These are phyloP conservation scores for Pichia sorboxylosa DNA, from an alignment of 1,139 yeast species.

Conservation along the genomic window DNA sequence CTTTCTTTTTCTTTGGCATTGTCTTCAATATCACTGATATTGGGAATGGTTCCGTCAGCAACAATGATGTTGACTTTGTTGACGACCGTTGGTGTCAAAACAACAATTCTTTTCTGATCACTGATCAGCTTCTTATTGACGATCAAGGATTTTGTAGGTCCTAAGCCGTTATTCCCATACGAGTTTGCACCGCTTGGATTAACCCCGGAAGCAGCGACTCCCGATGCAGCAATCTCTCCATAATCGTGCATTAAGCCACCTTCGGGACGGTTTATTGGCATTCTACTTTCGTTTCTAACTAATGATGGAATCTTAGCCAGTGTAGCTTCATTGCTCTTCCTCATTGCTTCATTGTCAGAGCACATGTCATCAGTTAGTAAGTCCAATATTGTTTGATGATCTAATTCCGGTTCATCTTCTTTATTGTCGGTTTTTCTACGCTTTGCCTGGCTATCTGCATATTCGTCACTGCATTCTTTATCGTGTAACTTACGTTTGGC, in stretches of 20 bases:
- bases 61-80: neutral
- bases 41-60: neutral
- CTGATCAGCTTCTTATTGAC: slow-evolving; percentile 40
- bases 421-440: too few relatives aligned
- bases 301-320: too few relatives aligned
- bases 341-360: too few relatives aligned
- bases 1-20: slow-evolving; percentile 5
- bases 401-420: too few relatives aligned
- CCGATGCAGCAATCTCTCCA: slow-evolving; percentile 69
- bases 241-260: slow-evolving; percentile 20
- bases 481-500: too few relatives aligned
- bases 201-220: slow-evolving; percentile 34
- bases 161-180: slow-evolving; percentile 42
- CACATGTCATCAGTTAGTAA: too few relatives aligned
- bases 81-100: slow-evolving; percentile 6
- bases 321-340: too few relatives aligned
- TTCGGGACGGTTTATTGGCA: too few relatives aligned
- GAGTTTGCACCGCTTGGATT: slow-evolving; percentile 12
- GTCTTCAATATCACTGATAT: slow-evolving; percentile 1
- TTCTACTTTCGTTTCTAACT: too few relatives aligned
- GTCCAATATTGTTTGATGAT: too few relatives aligned
- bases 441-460: too few relatives aligned
- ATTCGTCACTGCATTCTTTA: too few relatives aligned
- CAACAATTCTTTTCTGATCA: slow-evolving; percentile 17
- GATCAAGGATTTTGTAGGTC: slow-evolving; percentile 55